Evolutionary conservation across 345 rosid species (phyloP), one percentile per base, ranked within the genome.

Genomic region (Dovyalis caffra): DNA sequence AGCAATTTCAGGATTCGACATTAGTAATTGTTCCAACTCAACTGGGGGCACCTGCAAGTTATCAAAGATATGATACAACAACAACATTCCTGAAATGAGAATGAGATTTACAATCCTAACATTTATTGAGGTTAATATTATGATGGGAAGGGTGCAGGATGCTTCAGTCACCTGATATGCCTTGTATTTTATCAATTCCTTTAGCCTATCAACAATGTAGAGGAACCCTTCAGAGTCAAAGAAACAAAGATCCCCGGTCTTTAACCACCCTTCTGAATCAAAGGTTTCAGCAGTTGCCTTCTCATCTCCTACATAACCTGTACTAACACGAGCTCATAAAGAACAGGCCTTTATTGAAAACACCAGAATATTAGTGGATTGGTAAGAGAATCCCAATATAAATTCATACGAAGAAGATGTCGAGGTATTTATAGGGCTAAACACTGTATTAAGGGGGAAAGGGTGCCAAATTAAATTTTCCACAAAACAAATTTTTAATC

Each of bases 161-260:
- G 6, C 49, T 16, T 21, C 49, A 68, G 3, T 78, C 77, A 94
- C 99, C 97, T 95, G 99, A 83, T 91, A 91, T 25, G 89, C 99
- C 83, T 95, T 95, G 86, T 92, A 95, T 85, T 95, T 95, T 76
- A 95, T 95, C 79, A 95, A 77, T 73, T 95, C 99, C 88, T 95
- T 95, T 34, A 95, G 75, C 83, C 99, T 82, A 79, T 95, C 99
- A 61, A 92, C 91, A 51, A 92, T 85, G 74, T 83, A 92, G 49
- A 95, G 87, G 75, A 85, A 86, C 7, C 97, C 99, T 8, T 88
- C 79, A 0, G 87, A 60, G 78, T 95, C 97, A 75, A 95, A 83
- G 71, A 89, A 92, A 80, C 97, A 91, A 18, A 95, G 86, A 79
- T 95, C 99, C 21, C 99, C 99, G 0, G 99, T 92, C 87, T 83